Evolutionary conservation across 495 filamentous ascomycete genomes (phyloP).

Genomic region (Xylaria bambusicola): DNA sequence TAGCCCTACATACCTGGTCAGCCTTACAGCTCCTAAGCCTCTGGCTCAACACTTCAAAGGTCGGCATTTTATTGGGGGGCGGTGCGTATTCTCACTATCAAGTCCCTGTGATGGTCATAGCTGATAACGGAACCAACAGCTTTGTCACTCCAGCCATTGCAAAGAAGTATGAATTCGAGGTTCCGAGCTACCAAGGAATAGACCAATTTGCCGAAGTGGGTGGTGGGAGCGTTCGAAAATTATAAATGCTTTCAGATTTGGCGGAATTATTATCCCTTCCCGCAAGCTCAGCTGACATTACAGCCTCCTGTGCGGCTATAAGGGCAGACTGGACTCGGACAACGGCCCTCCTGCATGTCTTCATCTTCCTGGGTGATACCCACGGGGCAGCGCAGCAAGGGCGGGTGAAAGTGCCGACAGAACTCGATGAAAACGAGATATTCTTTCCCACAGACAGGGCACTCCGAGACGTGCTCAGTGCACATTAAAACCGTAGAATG

Average conservation of each 20-base stretch:
- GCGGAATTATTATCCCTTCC: neutral
- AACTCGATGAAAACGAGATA: slow-evolving; percentile 54
- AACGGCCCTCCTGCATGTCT: slow-evolving; percentile 50
- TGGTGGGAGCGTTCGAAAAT: slow-evolving; percentile 55
- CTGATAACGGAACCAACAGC: slow-evolving; percentile 47
- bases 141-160: slow-evolving; percentile 80
- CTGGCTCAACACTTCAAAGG: slow-evolving; percentile 80
- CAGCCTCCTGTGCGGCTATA: slow-evolving; percentile 52
- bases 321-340: slow-evolving; percentile 51
- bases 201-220: slow-evolving; percentile 86
- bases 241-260: slow-evolving; percentile 40
- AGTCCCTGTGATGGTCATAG: neutral
- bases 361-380: slow-evolving; percentile 37
- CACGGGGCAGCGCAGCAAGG: slow-evolving; percentile 41
- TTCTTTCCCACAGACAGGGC: slow-evolving; percentile 55
- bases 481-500: slow-evolving; percentile 47
- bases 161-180: slow-evolving; percentile 81
- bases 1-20: slow-evolving; percentile 75
- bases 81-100: slow-evolving; percentile 44
- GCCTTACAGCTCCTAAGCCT: slow-evolving; percentile 94
- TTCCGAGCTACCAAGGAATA: slow-evolving; percentile 81
- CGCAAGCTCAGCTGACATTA: slow-evolving; percentile 39
- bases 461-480: slow-evolving; percentile 48
- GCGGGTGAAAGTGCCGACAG: slow-evolving; percentile 48
- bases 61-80: slow-evolving; percentile 84